These are phyloP conservation scores for Malus sieversii DNA, from an alignment of 306 rosid genomes.

Conservation along the genomic window DNA sequence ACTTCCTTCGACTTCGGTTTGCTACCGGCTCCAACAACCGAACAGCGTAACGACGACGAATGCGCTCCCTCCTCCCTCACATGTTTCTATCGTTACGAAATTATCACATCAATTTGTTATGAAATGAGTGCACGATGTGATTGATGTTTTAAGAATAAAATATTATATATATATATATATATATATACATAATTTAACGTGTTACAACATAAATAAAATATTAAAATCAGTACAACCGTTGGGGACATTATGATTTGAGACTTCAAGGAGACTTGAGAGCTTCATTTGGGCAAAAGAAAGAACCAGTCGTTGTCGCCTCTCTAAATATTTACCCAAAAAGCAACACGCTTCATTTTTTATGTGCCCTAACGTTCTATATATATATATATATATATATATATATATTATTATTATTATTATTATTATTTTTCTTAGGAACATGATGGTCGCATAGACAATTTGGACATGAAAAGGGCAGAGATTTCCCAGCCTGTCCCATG, in stretches of 20 bases:
- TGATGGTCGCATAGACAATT: not conserved
- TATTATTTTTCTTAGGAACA: not conserved
- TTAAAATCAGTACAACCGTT: too few relatives aligned
- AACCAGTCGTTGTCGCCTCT: not conserved
- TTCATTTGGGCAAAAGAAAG: not conserved
- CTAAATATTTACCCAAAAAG: not conserved
- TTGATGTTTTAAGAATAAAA: too few relatives aligned
- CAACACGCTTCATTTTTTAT: not conserved
- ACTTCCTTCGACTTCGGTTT: not conserved
- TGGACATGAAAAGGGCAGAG: slow-evolving; percentile 29
- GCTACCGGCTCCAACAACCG: slow-evolving; percentile 4
- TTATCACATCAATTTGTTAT: too few relatives aligned
- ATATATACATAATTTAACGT: too few relatives aligned
- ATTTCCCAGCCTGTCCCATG: slow-evolving; percentile 57
- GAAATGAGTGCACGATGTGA: too few relatives aligned
- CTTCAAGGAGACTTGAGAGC: not conserved
- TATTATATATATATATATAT: too few relatives aligned
- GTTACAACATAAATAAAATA: too few relatives aligned
- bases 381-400: too few relatives aligned
- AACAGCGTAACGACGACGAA: slow-evolving; percentile 3
- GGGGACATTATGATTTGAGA: too few relatives aligned
- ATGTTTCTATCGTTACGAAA: not conserved
- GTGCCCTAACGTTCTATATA: not conserved
- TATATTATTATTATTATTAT: too few relatives aligned
- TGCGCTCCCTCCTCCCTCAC: not conserved